Conservation (phyloP, 2,329 filamentous ascomycete species). For the Aspergillus alliaceus region DNA sequence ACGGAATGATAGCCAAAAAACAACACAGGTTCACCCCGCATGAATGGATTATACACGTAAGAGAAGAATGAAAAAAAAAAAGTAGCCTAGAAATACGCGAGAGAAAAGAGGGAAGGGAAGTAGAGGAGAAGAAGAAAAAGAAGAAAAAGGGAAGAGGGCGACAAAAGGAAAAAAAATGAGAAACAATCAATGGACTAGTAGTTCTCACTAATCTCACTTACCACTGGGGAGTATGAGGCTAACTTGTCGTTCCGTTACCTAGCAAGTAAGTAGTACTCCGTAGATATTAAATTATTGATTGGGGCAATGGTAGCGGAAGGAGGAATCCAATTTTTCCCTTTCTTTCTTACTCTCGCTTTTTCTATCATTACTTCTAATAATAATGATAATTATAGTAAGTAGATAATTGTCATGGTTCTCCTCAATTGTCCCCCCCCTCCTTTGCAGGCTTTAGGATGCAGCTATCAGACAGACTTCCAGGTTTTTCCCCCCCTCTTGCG, state of each 20-base stretch:
- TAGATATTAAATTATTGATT: neutral
- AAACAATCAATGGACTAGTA: neutral
- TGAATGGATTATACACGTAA: constrained; percentile 1
- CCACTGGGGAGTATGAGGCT: neutral
- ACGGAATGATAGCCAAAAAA: constrained; percentile 3
- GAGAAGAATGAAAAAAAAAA: constrained; percentile 7
- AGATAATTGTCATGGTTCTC: neutral
- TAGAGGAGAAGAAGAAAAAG: constrained; percentile 1
- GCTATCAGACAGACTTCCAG: neutral
- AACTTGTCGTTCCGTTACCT: neutral
- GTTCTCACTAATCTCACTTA: neutral
- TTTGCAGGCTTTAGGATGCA: neutral
- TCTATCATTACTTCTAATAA: neutral
- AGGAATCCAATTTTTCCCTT: too few species aligned
- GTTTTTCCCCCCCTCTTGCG: neutral
- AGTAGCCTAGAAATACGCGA: constrained; percentile 10
- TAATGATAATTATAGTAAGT: neutral
- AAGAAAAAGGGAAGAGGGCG: constrained; percentile 3
- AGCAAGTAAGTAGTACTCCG: neutral
- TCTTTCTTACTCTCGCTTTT: too few species aligned
- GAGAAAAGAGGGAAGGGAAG: neutral
- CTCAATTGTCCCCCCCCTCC: neutral
- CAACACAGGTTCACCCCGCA: constrained; percentile 16
- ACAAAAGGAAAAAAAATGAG: constrained; percentile 3
- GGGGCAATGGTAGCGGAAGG: neutral